Conservation (phyloP, 257 asterid genomes). For the Solanum peruvianum region DNA sequence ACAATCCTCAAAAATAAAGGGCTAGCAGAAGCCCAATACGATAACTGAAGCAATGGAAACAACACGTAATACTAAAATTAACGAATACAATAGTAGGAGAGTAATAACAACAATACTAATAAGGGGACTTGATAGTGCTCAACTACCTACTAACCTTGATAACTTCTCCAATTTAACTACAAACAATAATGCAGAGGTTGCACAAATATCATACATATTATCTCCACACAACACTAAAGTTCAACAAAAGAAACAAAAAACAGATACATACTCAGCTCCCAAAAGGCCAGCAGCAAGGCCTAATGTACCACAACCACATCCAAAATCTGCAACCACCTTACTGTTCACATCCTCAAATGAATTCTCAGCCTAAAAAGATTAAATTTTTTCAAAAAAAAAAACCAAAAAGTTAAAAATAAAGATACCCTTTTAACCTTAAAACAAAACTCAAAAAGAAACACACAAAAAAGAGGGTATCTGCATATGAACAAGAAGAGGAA, state of each 20-base stretch:
- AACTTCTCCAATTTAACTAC: not conserved
- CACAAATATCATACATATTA: not conserved
- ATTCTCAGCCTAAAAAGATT: slow-evolving; percentile 56
- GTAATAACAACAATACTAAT: not conserved
- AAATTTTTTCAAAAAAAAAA: not conserved
- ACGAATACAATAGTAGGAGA: not conserved
- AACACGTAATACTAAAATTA: not conserved
- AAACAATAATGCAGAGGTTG: not conserved
- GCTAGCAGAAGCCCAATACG: not conserved
- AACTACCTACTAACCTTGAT: not conserved
- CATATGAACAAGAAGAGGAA: not conserved
- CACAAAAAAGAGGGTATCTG: slow-evolving; percentile 1
- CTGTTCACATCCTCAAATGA: slow-evolving; percentile 74
- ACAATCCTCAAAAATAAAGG: not conserved
- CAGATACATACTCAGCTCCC: slow-evolving; percentile 63
- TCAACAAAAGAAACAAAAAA: not conserved
- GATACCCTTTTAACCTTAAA: not conserved
- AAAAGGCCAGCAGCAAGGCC: slow-evolving; percentile 90
- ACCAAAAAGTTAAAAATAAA: not conserved
- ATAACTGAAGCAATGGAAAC: not conserved
- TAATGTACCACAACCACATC: slow-evolving; percentile 94
- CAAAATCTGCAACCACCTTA: slow-evolving; percentile 95
- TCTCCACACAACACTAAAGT: not conserved
- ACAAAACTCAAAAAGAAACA: not conserved
- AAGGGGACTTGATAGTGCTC: not conserved